Evolutionary conservation across 768 basidiomycete genomes (phyloP), one percentile per base, ranked within the genome.

Genomic region (Tylopilus rubrobrunneus): DNA sequence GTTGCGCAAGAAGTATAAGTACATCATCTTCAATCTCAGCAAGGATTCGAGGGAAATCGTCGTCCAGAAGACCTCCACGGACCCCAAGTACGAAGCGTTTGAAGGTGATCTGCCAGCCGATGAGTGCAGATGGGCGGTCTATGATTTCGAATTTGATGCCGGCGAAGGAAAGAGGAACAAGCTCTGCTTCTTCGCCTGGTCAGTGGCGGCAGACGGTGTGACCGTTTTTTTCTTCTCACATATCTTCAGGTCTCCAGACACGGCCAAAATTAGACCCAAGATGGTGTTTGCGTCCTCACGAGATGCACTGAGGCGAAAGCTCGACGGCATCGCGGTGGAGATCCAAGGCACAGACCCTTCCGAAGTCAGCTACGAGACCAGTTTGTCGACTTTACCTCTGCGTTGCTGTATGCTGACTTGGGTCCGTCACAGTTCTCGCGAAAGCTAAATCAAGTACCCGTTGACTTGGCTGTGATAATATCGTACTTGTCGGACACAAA

Each of bases 201-300:
- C 68, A 70, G 88, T 82, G 15, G 56, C 56, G 43, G 55, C 37
- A 23, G 11, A 45, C 28, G 3, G 40, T 19, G 12, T 7, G 4
- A 36, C 17, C 10, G 31, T 40, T 39, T 2, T 27, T 25, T 33
- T 7, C 19, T 45, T 4, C 36, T 56, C 31, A 52, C 39, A 19
- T 57, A 34, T 31, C n/a, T 40, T 27, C 65, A 98, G 96, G 96
- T 79, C 85, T 17, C 95, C 97, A 56, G 94, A 97, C 63, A 70
- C 67, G 21, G 85, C 93, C 42, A 89, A 83, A 76, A 77, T 96
- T 71, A 94, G 85, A 75, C 73, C 80, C 67, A 98, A 95, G 87
- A 98, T 98, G 95, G 66, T 97, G 62, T 89, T 81, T 72, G 88
- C 96, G n/a, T 85, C 92, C 23, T 98, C 96, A 48, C 88, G 85